phyloP scores from a whole-genome alignment of 768 basidiomycete genomes.

The Suillus bovinus region DNA sequence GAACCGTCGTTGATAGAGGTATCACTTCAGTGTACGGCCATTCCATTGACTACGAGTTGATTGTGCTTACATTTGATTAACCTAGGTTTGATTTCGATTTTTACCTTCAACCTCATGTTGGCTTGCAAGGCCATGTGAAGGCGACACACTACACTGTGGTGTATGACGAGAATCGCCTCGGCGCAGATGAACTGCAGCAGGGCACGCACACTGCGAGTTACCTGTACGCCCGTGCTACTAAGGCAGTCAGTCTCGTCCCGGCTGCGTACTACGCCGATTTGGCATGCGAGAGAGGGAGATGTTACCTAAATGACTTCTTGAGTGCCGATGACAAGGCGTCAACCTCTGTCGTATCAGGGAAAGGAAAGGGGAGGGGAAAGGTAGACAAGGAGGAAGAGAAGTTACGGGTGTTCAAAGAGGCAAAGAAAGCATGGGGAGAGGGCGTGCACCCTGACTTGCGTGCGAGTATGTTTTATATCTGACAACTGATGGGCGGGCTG shows the following conservation, averaged over 20 bases:
- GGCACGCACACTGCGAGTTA: constrained; percentile 71
- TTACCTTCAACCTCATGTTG: constrained; percentile 72
- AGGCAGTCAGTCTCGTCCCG: too few relatives aligned
- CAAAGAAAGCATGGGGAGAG: constrained; percentile 52
- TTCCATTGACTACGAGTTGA: constrained; percentile 19
- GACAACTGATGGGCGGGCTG: constrained; percentile 9
- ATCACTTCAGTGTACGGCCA: constrained; percentile 63
- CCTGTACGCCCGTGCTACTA: too few relatives aligned
- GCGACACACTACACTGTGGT: constrained; percentile 80
- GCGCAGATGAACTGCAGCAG: constrained; percentile 73
- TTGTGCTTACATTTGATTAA: background rate
- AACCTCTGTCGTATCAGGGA: constrained; percentile 29
- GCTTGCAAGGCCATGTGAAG: constrained; percentile 68
- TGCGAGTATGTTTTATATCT: constrained; percentile 73
- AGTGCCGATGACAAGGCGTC: constrained; percentile 51
- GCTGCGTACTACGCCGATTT: too few relatives aligned
- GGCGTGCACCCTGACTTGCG: too few relatives aligned
- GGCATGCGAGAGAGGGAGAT: too few relatives aligned
- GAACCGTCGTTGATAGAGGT: constrained; percentile 79
- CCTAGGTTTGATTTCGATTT: constrained; percentile 63
- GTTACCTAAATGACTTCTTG: constrained; percentile 74
- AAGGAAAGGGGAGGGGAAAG: constrained; percentile 39
- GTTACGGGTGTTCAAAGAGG: constrained; percentile 47
- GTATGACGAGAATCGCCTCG: constrained; percentile 73
- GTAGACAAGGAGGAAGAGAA: constrained; percentile 34